phyloP scores from a whole-genome alignment of 805 yeast genomes.

The Spathaspora gorwiae region DNA sequence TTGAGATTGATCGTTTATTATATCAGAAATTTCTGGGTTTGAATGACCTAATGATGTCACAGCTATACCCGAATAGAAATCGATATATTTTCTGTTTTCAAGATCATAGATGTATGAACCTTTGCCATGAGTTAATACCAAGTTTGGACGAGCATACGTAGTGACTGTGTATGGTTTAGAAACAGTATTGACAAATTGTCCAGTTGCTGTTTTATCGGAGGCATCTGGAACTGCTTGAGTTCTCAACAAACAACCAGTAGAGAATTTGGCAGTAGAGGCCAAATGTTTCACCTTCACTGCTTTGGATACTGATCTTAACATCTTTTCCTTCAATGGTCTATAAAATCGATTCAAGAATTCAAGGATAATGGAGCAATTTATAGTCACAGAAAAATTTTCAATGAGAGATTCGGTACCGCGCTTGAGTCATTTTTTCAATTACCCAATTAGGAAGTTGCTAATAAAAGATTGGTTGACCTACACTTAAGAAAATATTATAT shows the following conservation, averaged over 20 bases:
- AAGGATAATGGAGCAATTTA: background rate
- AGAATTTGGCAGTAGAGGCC: background rate
- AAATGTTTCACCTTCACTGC: background rate
- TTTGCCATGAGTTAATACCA: slow-evolving; percentile 74
- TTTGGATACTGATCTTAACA: slow-evolving; percentile 2
- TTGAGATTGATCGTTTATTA: slow-evolving; percentile 66
- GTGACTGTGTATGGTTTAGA: slow-evolving; percentile 59
- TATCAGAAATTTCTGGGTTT: slow-evolving; percentile 65
- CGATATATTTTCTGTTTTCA: slow-evolving; percentile 74
- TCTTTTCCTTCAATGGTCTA: background rate
- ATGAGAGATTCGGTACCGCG: slow-evolving; percentile 28
- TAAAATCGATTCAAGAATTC: too few species aligned
- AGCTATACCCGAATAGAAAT: slow-evolving; percentile 94
- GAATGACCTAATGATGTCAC: slow-evolving; percentile 94
- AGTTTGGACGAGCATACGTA: slow-evolving; percentile 73
- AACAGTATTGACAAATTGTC: slow-evolving; percentile 40
- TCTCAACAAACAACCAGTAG: background rate
- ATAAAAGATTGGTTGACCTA: background rate
- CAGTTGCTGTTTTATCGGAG: slow-evolving; percentile 27
- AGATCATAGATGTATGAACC: slow-evolving; percentile 81
- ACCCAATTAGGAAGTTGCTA: slow-evolving; percentile 12
- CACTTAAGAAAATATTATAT: too few species aligned
- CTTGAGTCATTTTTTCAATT: slow-evolving; percentile 22
- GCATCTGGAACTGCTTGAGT: slow-evolving; percentile 17
- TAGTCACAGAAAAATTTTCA: background rate